Evolutionary conservation across 306 rosid genomes (phyloP), one percentile per base, ranked within the genome.

Genomic region (Sechiopsis laciniata): DNA sequence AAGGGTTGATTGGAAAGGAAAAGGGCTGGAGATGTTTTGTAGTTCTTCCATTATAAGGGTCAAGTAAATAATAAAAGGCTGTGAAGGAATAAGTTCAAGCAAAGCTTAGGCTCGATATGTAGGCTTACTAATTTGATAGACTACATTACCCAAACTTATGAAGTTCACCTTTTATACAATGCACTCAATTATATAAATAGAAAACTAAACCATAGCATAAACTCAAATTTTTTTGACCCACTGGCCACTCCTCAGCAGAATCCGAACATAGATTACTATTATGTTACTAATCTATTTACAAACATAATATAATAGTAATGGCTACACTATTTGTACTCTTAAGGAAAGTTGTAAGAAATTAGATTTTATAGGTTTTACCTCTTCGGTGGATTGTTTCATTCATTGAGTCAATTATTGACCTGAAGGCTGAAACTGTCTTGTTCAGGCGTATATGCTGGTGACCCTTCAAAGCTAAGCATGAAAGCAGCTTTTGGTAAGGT

Each of bases 401-500:
- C 55, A 13, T 50, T 13, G 54, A 58, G 45, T 74, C 53, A 76
- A 60, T 74, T n/a, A 13, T 55, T 74, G 37, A 72, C 71, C 74
- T 72, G 69, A 37, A 37, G 45, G 45, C 45, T 37, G 45, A 62
- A 48, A 52, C 9, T 76, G 76, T 75, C 75, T 37, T 83, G 5
- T 71, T 51, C 81, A 94, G 99, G 99, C 74, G 99, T 94, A 75
- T 94, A 94, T 83, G 97, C 99, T 0, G 97, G 97, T 11, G 96
- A 94, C 82, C 97, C 99, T 91, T 86, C 99, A 74, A 91, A 94
- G 71, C 81, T 94, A 70, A 94, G 99, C 66, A 91, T 94, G 99
- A 91, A 91, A 80, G 99, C 99, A 64, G 99, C 99, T 72, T 94
- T 94, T 72, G 95, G 99, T 19, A 94, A 87, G 83, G 99, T 94